phyloP scores from a whole-genome alignment of 768 basidiomycete genomes.

The Phylloporus arenicola region DNA sequence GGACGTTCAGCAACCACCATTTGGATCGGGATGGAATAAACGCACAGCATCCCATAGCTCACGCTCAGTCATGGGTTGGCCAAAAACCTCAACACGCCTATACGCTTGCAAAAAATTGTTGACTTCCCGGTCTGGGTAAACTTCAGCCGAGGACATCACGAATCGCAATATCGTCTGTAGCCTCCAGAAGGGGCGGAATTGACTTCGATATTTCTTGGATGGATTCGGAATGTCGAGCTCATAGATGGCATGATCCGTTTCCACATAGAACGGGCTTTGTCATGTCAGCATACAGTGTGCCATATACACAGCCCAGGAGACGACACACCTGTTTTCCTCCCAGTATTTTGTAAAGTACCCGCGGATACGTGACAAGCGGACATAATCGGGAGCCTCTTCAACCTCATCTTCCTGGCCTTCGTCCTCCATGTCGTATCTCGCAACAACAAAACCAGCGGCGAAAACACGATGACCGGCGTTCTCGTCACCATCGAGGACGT shows the following conservation, averaged over 20 bases:
- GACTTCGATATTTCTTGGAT: conserved; percentile 37
- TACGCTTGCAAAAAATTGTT: conserved; percentile 35
- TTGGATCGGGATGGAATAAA: not conserved
- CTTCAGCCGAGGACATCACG: conserved; percentile 30
- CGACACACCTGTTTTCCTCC: conserved; percentile 45
- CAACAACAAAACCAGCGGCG: conserved; percentile 50
- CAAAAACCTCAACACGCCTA: conserved; percentile 12
- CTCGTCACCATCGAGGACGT: conserved; percentile 42
- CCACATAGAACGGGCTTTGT: conserved; percentile 57
- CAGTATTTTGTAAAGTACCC: conserved; percentile 49
- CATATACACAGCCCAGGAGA: not conserved
- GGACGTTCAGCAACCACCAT: not conserved
- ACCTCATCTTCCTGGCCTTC: conserved; percentile 53
- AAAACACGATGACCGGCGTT: conserved; percentile 39
- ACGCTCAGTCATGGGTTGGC: conserved; percentile 12
- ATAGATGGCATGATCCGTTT: conserved; percentile 63
- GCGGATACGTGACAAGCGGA: conserved; percentile 46
- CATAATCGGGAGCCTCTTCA: conserved; percentile 31
- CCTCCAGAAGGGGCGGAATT: conserved; percentile 45
- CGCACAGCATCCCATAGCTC: conserved; percentile 29
- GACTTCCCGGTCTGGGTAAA: conserved; percentile 27
- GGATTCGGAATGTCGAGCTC: conserved; percentile 41
- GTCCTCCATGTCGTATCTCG: conserved; percentile 49
- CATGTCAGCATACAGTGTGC: conserved; percentile 1
- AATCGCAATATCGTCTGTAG: conserved; percentile 49